Evolutionary conservation across 108 stramenopile genomes (phyloP), one percentile per base, ranked within the genome.

Genomic region (Conticribra weissflogii): DNA sequence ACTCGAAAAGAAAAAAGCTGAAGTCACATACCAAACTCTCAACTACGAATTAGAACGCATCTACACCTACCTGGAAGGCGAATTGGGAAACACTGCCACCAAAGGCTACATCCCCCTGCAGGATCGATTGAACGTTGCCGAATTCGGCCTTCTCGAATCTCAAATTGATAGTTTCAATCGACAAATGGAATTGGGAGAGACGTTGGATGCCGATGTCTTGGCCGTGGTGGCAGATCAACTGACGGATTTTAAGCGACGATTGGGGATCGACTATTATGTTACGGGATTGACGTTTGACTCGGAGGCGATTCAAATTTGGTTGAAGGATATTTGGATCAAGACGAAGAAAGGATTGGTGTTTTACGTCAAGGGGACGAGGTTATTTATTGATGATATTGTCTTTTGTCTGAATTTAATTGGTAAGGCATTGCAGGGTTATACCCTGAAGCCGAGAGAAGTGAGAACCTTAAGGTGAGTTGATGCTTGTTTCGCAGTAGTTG

Each of bases 391-490:
- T 69, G 98, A 98, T 68, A 54, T 97, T 33, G 65, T 87, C 16
- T 98, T 90, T 75, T 91, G 85, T 48, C 57, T 77, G 18, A 81
- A 78, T 34, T 81, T 98, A 22, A 88, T 98, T 47, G 73, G 61
- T 19, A 79, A 94, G 16, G 98, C 98, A 9, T 76, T 85, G 16
- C 91, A 94, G 66, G 97, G 97, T 8, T 93, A 95, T 50, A 97
- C 94, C 0, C 71, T 98, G 63, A 95, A 96, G 73, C 98, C 98
- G 32, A 66, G 98, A 52, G 98, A 98, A 85, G 98, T 98, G 24
- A 91, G 96, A 21, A 96, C 91, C 24, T 68, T 97, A 55, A 72
- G 96, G 86, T 92, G 79, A 62, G 91, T 66, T 21, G 36, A 9
- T 41, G 12, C 12, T 12, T 41, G 36, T 41, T 12, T 33, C 58